Evolutionary conservation across 73 alveolate genomes (phyloP).

Genomic region (Breviolum minutum): DNA sequence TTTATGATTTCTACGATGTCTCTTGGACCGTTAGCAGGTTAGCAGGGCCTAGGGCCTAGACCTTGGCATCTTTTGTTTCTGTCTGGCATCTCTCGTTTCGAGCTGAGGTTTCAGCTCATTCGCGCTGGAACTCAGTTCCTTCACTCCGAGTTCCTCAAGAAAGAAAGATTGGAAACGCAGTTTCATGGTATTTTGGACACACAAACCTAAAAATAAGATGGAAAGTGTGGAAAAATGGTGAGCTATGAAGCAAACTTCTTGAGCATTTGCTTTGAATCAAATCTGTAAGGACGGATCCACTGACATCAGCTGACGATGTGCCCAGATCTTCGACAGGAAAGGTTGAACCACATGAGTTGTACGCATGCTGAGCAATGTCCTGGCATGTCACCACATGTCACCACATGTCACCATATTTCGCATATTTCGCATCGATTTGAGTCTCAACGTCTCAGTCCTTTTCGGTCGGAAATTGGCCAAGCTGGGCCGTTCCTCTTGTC

Average conservation of each 20-base stretch:
- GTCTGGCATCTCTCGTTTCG: too few species aligned
- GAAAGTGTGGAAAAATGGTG: too few species aligned
- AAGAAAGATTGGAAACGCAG: background rate
- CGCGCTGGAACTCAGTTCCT: conserved; percentile 30
- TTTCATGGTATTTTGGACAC: background rate
- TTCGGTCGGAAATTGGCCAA: conserved; percentile 34
- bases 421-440: background rate
- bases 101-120: conserved; percentile 12
- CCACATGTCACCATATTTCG: background rate
- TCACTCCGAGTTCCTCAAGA: conserved; percentile 30
- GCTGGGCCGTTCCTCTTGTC: conserved; percentile 38
- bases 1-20: too few species aligned
- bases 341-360: conserved; percentile 74
- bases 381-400: background rate
- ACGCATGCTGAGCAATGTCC: conserved; percentile 59
- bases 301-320: conserved; percentile 43
- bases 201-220: too few species aligned
- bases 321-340: conserved; percentile 53
- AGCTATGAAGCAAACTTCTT: too few species aligned
- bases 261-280: too few species aligned
- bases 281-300: background rate
- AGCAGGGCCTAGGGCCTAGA: too few species aligned
- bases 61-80: too few species aligned
- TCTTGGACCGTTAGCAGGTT: too few species aligned
- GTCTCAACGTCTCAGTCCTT: background rate